Base-by-base conservation (phyloP, 164 flowering plant genomes). In the Macadamia tetraphylla region DNA sequence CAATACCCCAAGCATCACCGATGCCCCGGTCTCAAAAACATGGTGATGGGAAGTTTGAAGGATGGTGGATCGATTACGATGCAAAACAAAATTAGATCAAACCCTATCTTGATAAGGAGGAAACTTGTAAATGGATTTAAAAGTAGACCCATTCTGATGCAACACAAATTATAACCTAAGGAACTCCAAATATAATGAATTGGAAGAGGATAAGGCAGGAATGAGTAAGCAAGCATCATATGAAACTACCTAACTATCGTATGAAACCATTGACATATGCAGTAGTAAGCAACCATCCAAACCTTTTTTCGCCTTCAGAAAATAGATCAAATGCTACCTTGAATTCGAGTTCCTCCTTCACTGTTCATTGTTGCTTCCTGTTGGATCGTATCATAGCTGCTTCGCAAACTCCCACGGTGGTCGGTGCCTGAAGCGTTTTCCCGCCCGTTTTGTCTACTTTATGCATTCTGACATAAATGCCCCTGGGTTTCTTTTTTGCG, bases 281-380 rank as follows among this genome's bases (percentile, higher is more conserved):
- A 48, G 85, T 80, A 0, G 93, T 88, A 63, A 95, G 99, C 10
- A 95, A 73, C 99, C 99, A 95, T 9, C 99, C 99, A 60, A 95
- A 97, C 63, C 94, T 79, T 67, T 76, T 88, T 1, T 89, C 94
- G 0, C 99, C 99, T 80, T 95, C 94, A 46, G 91, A 75, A 82
- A 88, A 95, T 18, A 86, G 70, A 77, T 88, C 92, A 66, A 86
- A 90, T 53, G 98, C 98, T 57, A 95, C 74, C 76, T 88, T 95
- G 3, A 93, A 77, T 58, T 92, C 97, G 40, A 87, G 81, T 76
- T 89, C 92, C 70, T 92, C 98, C 70, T 31, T 73, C 73, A 58
- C 70, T 66, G 57, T 48, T 83, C 76, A 68, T 80, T 6, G 65
- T 58, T n/a, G 62, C 17, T 63, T 23, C 23, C 23, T 23, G 23